These are phyloP conservation scores for Suillus fuscotomentosus DNA, from an alignment of 768 basidiomycete genomes.

Conservation along the genomic window DNA sequence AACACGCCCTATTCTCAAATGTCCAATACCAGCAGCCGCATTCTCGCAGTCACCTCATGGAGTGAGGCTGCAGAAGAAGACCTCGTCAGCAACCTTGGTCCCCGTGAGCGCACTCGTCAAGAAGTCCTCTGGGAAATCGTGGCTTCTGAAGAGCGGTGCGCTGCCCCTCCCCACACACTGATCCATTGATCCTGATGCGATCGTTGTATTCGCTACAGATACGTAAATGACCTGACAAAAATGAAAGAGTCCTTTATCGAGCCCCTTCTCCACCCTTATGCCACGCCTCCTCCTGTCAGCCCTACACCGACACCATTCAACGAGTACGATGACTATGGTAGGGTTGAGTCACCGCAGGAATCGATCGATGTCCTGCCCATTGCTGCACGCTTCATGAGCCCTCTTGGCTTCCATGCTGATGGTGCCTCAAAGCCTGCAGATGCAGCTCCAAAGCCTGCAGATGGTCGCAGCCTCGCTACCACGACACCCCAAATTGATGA, in stretches of 20 bases:
- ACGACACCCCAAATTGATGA: slow-evolving; percentile 64
- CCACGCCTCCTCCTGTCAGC: slow-evolving; percentile 38
- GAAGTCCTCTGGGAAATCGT: slow-evolving; percentile 98
- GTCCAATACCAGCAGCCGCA: slow-evolving; percentile 68
- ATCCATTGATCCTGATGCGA: slow-evolving; percentile 4
- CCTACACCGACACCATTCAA: slow-evolving; percentile 54
- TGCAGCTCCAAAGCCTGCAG: slow-evolving; percentile 29
- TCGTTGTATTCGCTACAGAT: slow-evolving; percentile 48
- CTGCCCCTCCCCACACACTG: slow-evolving; percentile 1
- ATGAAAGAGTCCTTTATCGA: slow-evolving; percentile 95
- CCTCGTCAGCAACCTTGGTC: slow-evolving; percentile 89
- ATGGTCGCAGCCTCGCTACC: slow-evolving; percentile 47
- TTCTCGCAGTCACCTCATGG: slow-evolving; percentile 82
- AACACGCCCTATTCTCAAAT: slow-evolving; percentile 80
- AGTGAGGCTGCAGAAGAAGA: slow-evolving; percentile 94
- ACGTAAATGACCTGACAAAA: slow-evolving; percentile 85
- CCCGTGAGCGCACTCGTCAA: slow-evolving; percentile 91
- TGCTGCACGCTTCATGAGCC: slow-evolving; percentile 88
- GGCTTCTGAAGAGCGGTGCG: slow-evolving; percentile 89
- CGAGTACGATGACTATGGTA: slow-evolving; percentile 67
- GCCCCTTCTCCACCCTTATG: slow-evolving; percentile 82
- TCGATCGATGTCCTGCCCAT: slow-evolving; percentile 82
- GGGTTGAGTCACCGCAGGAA: slow-evolving; percentile 64
- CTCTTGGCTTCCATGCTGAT: slow-evolving; percentile 43
- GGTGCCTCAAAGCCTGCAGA: slow-evolving; percentile 39